Evolutionary conservation across 2,329 filamentous ascomycete species (phyloP).

Genomic region (Pseudopyricularia cyperi): DNA sequence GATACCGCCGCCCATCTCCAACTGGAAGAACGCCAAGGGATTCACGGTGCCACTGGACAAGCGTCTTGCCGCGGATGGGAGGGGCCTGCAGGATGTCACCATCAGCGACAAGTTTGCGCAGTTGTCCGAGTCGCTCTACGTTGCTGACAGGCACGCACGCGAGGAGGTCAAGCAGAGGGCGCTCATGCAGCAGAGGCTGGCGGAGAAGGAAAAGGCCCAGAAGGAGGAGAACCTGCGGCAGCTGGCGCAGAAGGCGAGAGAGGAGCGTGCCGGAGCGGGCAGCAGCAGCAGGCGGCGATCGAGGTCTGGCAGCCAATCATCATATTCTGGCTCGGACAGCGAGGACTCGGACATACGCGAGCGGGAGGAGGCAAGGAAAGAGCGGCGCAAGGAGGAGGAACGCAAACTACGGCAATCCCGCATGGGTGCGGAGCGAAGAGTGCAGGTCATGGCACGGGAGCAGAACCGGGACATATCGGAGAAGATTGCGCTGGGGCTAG

Average conservation of each 20-base stretch:
- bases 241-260: slow-evolving; percentile 81
- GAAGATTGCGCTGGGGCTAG: slow-evolving; percentile 86
- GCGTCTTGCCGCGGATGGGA: slow-evolving; percentile 82
- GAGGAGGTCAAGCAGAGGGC: slow-evolving; percentile 90
- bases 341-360: slow-evolving; percentile 63
- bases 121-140: slow-evolving; percentile 87
- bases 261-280: slow-evolving; percentile 53
- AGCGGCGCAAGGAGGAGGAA: slow-evolving; percentile 71
- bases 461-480: slow-evolving; percentile 96
- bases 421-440: slow-evolving; percentile 85
- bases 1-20: slow-evolving; percentile 75
- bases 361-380: slow-evolving; percentile 63
- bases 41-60: slow-evolving; percentile 96
- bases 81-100: slow-evolving; percentile 80
- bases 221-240: slow-evolving; percentile 87
- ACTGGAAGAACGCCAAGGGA: slow-evolving; percentile 99
- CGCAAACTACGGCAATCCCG: slow-evolving; percentile 82
- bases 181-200: slow-evolving; percentile 88
- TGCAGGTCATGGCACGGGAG: slow-evolving; percentile 87
- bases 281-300: slow-evolving; percentile 14
- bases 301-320: slow-evolving; percentile 25
- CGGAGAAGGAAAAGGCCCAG: slow-evolving; percentile 89
- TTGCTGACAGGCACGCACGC: slow-evolving; percentile 84
- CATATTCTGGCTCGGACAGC: slow-evolving; percentile 31
- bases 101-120: slow-evolving; percentile 99